A percentile compares a stretch with the other conserved stretches of the same genome.
Conservation (phyloP, 495 filamentous ascomycete species). For the Annulohypoxylon stygium region DNA sequence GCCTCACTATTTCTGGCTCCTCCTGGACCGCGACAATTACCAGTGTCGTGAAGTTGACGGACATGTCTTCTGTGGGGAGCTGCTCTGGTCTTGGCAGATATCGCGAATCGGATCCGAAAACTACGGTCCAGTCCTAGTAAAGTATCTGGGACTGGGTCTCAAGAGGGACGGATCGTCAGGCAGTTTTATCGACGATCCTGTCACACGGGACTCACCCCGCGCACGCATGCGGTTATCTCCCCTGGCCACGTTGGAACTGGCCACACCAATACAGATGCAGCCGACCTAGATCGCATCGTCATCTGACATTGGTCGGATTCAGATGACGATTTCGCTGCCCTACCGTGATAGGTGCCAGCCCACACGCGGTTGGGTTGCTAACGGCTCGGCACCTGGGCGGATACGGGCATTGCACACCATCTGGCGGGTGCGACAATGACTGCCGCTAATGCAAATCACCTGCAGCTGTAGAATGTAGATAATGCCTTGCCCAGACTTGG, state of each 20-base stretch:
- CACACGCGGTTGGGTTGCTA: slow-evolving; percentile 34
- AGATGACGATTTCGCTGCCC: slow-evolving; percentile 34
- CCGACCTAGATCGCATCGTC: slow-evolving; percentile 41
- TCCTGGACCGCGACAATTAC: slow-evolving; percentile 17
- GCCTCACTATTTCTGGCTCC: slow-evolving; percentile 20
- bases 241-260: slow-evolving; percentile 37
- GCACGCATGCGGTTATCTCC: slow-evolving; percentile 27
- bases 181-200: slow-evolving; percentile 44
- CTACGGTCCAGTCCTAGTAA: slow-evolving; percentile 31
- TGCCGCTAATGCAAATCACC: slow-evolving; percentile 44
- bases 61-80: slow-evolving; percentile 22
- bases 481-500: slow-evolving; percentile 33
- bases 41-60: slow-evolving; percentile 18
- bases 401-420: slow-evolving; percentile 38
- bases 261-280: slow-evolving; percentile 40
- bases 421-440: slow-evolving; percentile 39
- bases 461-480: slow-evolving; percentile 38
- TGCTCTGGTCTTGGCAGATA: slow-evolving; percentile 9
- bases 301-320: slow-evolving; percentile 45
- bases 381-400: slow-evolving; percentile 45
- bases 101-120: slow-evolving; percentile 35
- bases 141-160: slow-evolving; percentile 21
- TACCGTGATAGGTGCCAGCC: slow-evolving; percentile 47
- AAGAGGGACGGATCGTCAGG: slow-evolving; percentile 39
- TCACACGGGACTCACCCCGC: slow-evolving; percentile 41